Conservation (phyloP, 169 alveolate genomes). For the Plasmodium malariae region DNA sequence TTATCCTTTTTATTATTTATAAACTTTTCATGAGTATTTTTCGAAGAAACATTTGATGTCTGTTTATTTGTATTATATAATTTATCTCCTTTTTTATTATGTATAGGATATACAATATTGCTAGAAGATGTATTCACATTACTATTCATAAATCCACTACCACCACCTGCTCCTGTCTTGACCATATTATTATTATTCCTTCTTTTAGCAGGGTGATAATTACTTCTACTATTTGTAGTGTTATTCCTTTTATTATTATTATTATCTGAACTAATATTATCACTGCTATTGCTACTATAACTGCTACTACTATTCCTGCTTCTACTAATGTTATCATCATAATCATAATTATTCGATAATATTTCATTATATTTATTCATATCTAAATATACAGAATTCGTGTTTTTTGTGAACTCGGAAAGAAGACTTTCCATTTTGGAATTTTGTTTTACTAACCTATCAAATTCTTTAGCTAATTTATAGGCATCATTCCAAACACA, state of each 20-base stretch:
- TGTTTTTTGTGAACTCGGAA: constrained; percentile 28
- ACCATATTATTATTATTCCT: constrained; percentile 6
- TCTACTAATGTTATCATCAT: constrained; percentile 22
- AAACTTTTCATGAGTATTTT: constrained; percentile 13
- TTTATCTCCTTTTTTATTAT: constrained; percentile 12
- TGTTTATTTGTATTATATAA: constrained; percentile 21
- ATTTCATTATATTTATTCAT: constrained; percentile 79
- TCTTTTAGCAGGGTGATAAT: constrained; percentile 1
- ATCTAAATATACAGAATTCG: constrained; percentile 68
- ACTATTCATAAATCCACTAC: neutral
- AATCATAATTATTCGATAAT: constrained; percentile 34
- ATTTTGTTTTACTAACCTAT: constrained; percentile 70
- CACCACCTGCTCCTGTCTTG: neutral
- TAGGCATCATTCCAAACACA: constrained; percentile 78
- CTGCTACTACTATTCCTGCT: constrained; percentile 17
- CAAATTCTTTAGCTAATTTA: constrained; percentile 78
- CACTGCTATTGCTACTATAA: constrained; percentile 25
- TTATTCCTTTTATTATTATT: constrained; percentile 2
- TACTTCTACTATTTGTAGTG: neutral
- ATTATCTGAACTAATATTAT: constrained; percentile 20
- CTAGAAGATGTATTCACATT: constrained; percentile 13
- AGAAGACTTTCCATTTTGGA: constrained; percentile 34
- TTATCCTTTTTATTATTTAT: constrained; percentile 25
- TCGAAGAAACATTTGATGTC: neutral
- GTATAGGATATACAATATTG: constrained; percentile 18